phyloP scores from a whole-genome alignment of 2,329 filamentous ascomycete genomes.

The Podosphaera aphanis region DNA sequence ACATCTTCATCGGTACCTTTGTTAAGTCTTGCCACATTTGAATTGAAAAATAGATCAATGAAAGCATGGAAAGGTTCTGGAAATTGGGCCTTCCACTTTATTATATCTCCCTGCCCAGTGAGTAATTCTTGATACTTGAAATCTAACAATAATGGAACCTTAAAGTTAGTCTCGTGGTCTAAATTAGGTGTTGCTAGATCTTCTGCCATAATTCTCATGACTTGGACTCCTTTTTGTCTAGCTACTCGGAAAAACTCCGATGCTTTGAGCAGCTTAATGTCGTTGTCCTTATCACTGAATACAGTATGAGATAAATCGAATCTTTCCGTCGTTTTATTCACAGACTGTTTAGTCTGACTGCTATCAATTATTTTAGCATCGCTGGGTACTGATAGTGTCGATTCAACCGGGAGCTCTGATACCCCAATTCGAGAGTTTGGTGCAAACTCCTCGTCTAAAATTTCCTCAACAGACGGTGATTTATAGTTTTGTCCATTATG shows the following conservation, averaged over 20 bases:
- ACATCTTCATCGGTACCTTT: background rate
- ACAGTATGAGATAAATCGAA: too few relatives aligned
- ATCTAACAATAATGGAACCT: background rate
- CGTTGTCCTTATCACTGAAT: background rate
- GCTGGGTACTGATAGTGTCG: too few relatives aligned
- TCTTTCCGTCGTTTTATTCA: too few relatives aligned
- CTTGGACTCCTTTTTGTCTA: background rate
- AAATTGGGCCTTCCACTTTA: background rate
- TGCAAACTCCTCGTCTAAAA: too few relatives aligned
- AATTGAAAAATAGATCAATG: background rate
- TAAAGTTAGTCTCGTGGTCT: background rate
- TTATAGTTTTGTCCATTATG: too few relatives aligned
- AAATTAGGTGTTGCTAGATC: background rate
- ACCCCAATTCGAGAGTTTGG: too few relatives aligned
- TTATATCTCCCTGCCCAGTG: background rate
- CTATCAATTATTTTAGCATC: too few relatives aligned
- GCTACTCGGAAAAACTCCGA: background rate
- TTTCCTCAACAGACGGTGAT: too few relatives aligned
- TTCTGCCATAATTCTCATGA: too few relatives aligned
- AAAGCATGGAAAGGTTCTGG: background rate
- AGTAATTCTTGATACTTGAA: background rate
- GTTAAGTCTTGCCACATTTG: background rate
- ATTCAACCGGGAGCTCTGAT: too few relatives aligned
- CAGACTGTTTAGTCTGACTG: too few relatives aligned
- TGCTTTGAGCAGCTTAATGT: background rate